These are phyloP conservation scores for Fusarium sp. DNA, from an alignment of 2,329 filamentous ascomycete species.

Conservation along the genomic window DNA sequence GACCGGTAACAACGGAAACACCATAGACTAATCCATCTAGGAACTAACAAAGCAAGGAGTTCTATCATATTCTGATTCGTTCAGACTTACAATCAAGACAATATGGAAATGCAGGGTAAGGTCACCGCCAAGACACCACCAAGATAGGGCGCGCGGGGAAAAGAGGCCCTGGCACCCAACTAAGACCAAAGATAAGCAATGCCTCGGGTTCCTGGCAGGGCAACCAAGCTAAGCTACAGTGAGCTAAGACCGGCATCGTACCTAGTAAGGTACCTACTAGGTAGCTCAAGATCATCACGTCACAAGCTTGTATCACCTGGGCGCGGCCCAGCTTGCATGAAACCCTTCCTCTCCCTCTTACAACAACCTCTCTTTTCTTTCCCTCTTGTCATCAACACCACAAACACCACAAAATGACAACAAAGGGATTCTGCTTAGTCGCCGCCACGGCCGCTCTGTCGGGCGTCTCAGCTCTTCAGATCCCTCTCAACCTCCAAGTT, in stretches of 20 bases:
- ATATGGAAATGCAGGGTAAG: constrained; percentile 9
- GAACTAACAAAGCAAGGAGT: too few relatives aligned
- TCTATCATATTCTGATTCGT: too few relatives aligned
- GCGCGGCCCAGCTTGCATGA: not conserved
- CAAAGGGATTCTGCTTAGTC: constrained; percentile 44
- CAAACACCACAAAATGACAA: constrained; percentile 35
- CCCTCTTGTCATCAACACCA: not conserved
- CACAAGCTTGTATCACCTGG: constrained; percentile 40
- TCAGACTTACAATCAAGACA: not conserved
- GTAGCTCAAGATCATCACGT: constrained; percentile 35
- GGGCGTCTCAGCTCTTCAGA: constrained; percentile 46
- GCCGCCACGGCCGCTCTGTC: constrained; percentile 47
- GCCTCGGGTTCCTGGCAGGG: constrained; percentile 40
- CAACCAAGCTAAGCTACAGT: constrained; percentile 35
- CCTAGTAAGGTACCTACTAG: not conserved
- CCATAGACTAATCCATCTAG: too few relatives aligned
- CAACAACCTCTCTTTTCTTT: not conserved
- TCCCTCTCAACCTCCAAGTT: constrained; percentile 39
- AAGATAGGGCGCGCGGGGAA: constrained; percentile 16
- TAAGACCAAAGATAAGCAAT: constrained; percentile 36
- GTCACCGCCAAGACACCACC: constrained; percentile 21
- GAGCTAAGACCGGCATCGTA: not conserved
- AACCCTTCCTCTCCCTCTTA: constrained; percentile 11
- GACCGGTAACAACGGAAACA: too few relatives aligned
- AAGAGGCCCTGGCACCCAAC: not conserved